Conservation (phyloP, 257 asterid genomes). For the Fraxinus americana region DNA sequence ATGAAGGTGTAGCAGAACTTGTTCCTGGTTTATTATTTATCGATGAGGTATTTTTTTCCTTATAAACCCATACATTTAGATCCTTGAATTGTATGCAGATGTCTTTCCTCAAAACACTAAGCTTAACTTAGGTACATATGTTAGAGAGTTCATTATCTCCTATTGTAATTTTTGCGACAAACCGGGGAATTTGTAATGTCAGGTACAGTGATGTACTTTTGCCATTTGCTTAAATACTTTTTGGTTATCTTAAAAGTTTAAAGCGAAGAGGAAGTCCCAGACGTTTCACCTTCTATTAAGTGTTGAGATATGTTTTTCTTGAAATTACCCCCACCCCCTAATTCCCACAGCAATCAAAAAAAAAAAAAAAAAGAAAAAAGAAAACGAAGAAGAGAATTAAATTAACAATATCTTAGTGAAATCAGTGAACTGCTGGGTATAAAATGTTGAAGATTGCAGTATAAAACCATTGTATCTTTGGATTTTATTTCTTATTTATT, state of each 20-base stretch:
- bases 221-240: background rate
- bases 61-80: background rate
- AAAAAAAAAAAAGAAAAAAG: too few species aligned
- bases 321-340: too few species aligned
- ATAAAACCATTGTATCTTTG: too few species aligned
- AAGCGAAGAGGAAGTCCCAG: background rate
- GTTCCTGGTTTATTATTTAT: conserved; percentile 96
- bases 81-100: conserved; percentile 6
- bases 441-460: too few species aligned
- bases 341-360: too few species aligned
- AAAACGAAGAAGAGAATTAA: too few species aligned
- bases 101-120: conserved; percentile 16
- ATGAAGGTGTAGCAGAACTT: conserved; percentile 93
- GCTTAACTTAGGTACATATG: conserved; percentile 74
- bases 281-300: too few species aligned
- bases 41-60: conserved; percentile 61
- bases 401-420: too few species aligned
- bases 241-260: background rate
- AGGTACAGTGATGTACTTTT: conserved; percentile 46
- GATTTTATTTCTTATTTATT: too few species aligned
- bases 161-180: conserved; percentile 88
- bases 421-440: too few species aligned
- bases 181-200: conserved; percentile 86
- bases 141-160: conserved; percentile 86
- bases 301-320: too few species aligned